Conservation (phyloP, 257 asterid species). For the Nicotiana tabacum region DNA sequence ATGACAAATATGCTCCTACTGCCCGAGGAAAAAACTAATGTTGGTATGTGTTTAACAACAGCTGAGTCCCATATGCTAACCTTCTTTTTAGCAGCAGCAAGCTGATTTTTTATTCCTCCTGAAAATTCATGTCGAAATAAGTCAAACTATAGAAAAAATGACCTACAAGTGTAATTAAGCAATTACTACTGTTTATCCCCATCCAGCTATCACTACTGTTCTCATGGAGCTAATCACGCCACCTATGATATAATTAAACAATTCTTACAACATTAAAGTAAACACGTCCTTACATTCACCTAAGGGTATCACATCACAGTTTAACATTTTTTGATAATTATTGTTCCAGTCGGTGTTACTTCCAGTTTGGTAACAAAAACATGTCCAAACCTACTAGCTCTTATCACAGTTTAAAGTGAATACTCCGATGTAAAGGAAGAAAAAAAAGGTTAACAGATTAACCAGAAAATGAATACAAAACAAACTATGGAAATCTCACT, state of each 20-base stretch:
- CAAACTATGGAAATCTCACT: conserved; percentile 15
- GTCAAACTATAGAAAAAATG: neutral
- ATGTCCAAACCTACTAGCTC: neutral
- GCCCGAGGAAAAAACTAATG: neutral
- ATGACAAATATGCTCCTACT: neutral
- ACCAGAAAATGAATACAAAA: neutral
- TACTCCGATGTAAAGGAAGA: neutral
- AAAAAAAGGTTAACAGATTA: neutral
- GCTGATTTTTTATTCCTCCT: conserved; percentile 82
- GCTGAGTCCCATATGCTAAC: conserved; percentile 21
- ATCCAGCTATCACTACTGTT: neutral
- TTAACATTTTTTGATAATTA: neutral
- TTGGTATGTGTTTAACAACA: neutral
- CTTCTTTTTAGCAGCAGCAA: conserved; percentile 79
- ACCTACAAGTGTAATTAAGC: neutral
- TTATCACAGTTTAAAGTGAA: neutral
- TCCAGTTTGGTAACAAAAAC: neutral
- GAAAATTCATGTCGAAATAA: conserved; percentile 19
- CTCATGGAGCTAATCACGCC: neutral
- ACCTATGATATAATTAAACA: neutral
- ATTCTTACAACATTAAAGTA: neutral
- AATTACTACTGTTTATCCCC: neutral
- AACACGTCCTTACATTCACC: neutral
- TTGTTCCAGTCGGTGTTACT: neutral
- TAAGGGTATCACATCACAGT: neutral